Conservation (phyloP, 139 green algal species). For the Nannochloris sp. region DNA sequence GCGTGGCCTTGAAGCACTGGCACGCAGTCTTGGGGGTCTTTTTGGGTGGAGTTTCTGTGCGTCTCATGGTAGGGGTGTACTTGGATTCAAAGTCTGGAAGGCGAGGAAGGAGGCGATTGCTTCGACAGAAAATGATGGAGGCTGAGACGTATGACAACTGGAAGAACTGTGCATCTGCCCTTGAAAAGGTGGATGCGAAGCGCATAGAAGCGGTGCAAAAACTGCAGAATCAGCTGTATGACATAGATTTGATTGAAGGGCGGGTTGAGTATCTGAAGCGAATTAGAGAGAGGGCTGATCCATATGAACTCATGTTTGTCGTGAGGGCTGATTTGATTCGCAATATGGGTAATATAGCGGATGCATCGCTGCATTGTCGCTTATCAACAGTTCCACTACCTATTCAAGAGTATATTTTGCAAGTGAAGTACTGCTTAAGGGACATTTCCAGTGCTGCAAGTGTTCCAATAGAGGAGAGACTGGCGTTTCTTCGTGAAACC, state of each 20-base stretch:
- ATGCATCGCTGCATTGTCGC: constrained; percentile 43
- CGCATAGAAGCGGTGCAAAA: background rate
- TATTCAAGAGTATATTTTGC: constrained; percentile 51
- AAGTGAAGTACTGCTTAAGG: constrained; percentile 66
- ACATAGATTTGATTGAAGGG: constrained; percentile 69
- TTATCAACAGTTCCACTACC: constrained; percentile 52
- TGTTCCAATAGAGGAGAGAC: constrained; percentile 67
- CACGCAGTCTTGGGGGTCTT: constrained; percentile 8
- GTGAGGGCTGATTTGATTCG: constrained; percentile 85
- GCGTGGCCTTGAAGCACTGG: constrained; percentile 9
- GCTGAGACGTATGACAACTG: background rate
- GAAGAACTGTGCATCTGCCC: background rate
- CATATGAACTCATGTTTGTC: constrained; percentile 47
- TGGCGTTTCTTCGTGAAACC: constrained; percentile 82
- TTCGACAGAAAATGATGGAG: background rate
- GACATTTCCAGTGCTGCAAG: constrained; percentile 13
- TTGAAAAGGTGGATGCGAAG: background rate
- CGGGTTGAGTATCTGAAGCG: constrained; percentile 36
- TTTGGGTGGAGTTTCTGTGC: constrained; percentile 5
- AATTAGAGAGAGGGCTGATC: constrained; percentile 35
- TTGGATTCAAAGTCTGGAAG: constrained; percentile 4
- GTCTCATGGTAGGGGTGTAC: constrained; percentile 1
- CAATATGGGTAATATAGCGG: constrained; percentile 88
- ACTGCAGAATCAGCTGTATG: constrained; percentile 60
- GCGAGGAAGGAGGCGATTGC: background rate